These are phyloP conservation scores for Trichoderma sp. DNA, from an alignment of 2,329 filamentous ascomycete species.

Conservation along the genomic window DNA sequence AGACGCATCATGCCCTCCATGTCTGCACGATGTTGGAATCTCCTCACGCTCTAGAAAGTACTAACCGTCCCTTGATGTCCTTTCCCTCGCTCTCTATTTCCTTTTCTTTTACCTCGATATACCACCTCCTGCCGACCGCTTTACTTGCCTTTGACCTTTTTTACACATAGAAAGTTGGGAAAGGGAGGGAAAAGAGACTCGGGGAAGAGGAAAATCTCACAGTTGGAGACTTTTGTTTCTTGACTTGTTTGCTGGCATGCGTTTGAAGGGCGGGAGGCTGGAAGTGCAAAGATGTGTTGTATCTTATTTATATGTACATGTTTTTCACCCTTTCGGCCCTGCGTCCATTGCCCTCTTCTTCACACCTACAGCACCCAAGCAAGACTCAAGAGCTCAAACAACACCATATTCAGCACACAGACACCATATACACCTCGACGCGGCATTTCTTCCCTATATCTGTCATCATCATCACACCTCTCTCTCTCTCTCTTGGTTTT, in stretches of 20 bases:
- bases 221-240: background rate
- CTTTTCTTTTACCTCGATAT: background rate
- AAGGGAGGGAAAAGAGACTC: background rate
- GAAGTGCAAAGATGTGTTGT: background rate
- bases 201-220: background rate
- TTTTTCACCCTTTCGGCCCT: background rate
- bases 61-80: constrained; percentile 3
- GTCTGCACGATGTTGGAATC: constrained; percentile 17
- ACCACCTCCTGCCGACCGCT: background rate
- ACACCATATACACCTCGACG: background rate
- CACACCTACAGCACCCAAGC: background rate
- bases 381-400: too few relatives aligned
- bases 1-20: background rate
- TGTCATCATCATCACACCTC: background rate
- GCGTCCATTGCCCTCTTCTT: background rate
- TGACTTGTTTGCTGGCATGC: background rate
- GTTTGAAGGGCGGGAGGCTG: background rate
- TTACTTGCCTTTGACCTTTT: background rate
- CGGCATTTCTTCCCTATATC: constrained; percentile 2
- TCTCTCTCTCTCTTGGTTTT: too few relatives aligned
- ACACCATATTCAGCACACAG: background rate
- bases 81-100: background rate
- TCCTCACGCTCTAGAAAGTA: background rate
- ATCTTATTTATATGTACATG: background rate
- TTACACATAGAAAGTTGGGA: constrained; percentile 14